Base-by-base conservation (phyloP, 805 yeast genomes). In the Naumovozyma baii region DNA sequence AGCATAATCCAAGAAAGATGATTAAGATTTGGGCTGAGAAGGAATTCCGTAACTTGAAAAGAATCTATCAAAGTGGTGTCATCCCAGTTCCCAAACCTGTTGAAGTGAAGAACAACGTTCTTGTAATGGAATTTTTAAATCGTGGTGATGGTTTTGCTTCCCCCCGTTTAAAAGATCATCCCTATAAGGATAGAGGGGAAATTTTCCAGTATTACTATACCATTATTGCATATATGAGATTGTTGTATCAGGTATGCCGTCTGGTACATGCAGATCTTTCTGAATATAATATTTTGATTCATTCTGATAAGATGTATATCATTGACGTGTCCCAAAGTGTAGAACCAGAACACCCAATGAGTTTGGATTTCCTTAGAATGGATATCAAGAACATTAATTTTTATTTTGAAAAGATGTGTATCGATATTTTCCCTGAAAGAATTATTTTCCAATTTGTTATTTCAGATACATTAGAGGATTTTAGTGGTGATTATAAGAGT, bases 21-120 rank as follows among this genome's bases (percentile, higher is more conserved):
- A 95, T 92, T 46, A 86, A 85, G 60, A 73, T 88, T 18, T 92
- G 99, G 99, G 97, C 98, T 0, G 98, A 92, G 59, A 92, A 92
- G 57, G 99, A 92, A 64, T 90, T 88, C 49, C 67, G 99, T 40
- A 92, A 92, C 57, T 69, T 92, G 61, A 90, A 85, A 59, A 73
- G 99, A 55, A 69, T 92, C 16, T 67, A 82, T 58, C 57, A 72
- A 34, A 72, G 78, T 41, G 95, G 94, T 0, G 58, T 59, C 9
- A 82, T 92, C 28, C 92, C 94, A n/a, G 81, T 86, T 31, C 98
- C 99, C 0, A 83, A 84, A 56, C 98, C 99, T 1, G 62, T 86
- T 12, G 95, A 85, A 49, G 70, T 92, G 41, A 80, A 85, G 52
- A 76, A 87, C 22, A 96, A 92, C 62, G 96, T 92, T 2, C 64